Evolutionary conservation across 2,329 filamentous ascomycete species (phyloP).

Genomic region (Clarireedia homoeocarpa): DNA sequence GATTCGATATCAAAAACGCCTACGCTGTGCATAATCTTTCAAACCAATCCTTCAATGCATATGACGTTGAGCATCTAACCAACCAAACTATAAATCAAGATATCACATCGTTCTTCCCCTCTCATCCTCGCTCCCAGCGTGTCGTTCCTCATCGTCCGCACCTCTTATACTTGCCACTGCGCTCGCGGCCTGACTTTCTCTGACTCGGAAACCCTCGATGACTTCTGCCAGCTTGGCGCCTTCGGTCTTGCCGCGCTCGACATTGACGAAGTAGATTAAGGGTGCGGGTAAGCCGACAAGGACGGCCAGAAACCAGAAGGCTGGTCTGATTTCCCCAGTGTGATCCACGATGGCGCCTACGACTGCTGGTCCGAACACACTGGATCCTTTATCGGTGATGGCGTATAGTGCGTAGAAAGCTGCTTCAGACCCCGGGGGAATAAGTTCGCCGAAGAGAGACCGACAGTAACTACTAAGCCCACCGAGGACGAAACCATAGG

Average conservation of each 20-base stretch:
- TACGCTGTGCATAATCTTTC: background rate
- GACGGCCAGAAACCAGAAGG: conserved; percentile 83
- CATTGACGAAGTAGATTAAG: conserved; percentile 75
- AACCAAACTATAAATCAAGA: background rate
- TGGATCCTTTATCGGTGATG: conserved; percentile 94
- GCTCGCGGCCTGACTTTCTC: conserved; percentile 1
- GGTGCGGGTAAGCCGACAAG: conserved; percentile 76
- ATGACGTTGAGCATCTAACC: background rate
- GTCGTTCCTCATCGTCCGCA: background rate
- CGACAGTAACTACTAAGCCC: conserved; percentile 87
- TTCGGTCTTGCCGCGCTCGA: conserved; percentile 66
- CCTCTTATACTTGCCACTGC: background rate
- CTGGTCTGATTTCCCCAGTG: conserved; percentile 69
- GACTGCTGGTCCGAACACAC: conserved; percentile 86
- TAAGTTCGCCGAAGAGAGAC: conserved; percentile 83
- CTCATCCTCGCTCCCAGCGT: background rate
- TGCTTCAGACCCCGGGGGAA: conserved; percentile 86
- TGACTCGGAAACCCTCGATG: conserved; percentile 10
- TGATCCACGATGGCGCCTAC: conserved; percentile 86
- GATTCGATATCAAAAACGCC: background rate
- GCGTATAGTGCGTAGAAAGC: conserved; percentile 84
- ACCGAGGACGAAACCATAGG: conserved; percentile 92
- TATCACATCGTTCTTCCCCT: background rate
- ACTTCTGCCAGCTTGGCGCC: conserved; percentile 51
- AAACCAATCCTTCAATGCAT: background rate